Percentiles rank a stretch among this genome's conserved stretches.
Evolutionary conservation across 768 basidiomycete genomes (phyloP).

Genomic region (Podaxis sp.): DNA sequence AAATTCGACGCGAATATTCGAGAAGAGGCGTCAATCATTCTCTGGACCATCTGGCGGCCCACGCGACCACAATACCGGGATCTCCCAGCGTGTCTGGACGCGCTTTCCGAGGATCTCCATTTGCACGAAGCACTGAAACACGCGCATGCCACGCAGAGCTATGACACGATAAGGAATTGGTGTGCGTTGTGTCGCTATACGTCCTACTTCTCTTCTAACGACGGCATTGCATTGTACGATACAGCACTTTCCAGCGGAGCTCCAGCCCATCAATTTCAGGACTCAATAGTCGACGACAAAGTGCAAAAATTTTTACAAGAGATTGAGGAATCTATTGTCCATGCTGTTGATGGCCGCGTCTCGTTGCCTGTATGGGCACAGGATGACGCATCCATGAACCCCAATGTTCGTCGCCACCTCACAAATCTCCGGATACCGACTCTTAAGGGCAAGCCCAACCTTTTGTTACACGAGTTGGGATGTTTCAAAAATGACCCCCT

Average conservation of each 20-base stretch:
- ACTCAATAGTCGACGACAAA: conserved; percentile 14
- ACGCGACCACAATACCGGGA: conserved; percentile 24
- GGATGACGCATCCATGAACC: conserved; percentile 15
- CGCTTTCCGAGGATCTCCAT: conserved; percentile 24
- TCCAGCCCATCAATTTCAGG: conserved; percentile 5
- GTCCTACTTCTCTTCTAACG: not conserved
- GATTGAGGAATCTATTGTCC: conserved; percentile 26
- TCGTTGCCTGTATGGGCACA: conserved; percentile 29
- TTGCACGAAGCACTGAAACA: conserved; percentile 29
- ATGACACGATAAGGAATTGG: conserved; percentile 30
- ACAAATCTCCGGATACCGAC: conserved; percentile 27
- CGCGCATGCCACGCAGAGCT: conserved; percentile 24
- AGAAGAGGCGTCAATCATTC: conserved; percentile 36
- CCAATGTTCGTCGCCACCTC: conserved; percentile 22
- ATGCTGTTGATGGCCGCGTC: conserved; percentile 29
- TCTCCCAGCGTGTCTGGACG: conserved; percentile 28
- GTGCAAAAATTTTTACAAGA: conserved; percentile 22
- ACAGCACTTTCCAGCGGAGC: conserved; percentile 3
- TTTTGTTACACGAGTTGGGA: conserved; percentile 37
- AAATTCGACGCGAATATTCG: conserved; percentile 32
- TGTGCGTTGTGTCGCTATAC: conserved; percentile 16
- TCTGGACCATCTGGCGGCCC: conserved; percentile 35
- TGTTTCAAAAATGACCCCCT: conserved; percentile 28
- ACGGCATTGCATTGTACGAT: not conserved
- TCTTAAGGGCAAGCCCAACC: conserved; percentile 34